Evolutionary conservation across 208 protist genomes (phyloP).

Genomic region (Crithidia expoeki): DNA sequence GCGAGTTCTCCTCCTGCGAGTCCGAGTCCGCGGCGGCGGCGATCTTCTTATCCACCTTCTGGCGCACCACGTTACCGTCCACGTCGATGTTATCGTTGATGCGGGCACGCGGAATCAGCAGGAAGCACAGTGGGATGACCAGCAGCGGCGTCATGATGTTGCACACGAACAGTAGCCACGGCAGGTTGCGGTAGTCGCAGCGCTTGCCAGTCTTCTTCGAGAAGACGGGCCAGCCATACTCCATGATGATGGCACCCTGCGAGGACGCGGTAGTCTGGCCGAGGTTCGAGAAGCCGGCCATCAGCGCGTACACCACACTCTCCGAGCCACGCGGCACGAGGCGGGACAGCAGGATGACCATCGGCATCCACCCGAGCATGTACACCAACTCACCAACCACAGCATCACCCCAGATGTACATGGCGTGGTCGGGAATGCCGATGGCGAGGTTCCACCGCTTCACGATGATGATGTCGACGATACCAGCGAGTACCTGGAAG

Average conservation of each 20-base stretch:
- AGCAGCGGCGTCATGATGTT: constrained; percentile 15
- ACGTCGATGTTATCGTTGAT: constrained; percentile 40
- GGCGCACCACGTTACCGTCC: constrained; percentile 37
- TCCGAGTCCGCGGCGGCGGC: no score
- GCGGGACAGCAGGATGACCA: constrained; percentile 62
- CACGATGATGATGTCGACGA: constrained; percentile 71
- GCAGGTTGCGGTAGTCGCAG: constrained; percentile 71
- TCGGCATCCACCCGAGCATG: constrained; percentile 79
- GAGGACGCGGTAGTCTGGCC: constrained; percentile 51
- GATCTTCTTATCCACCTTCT: constrained; percentile 20
- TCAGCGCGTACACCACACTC: constrained; percentile 77
- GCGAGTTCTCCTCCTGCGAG: no score
- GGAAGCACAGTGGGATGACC: constrained; percentile 13
- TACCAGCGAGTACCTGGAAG: constrained; percentile 38
- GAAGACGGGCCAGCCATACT: constrained; percentile 57
- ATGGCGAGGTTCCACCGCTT: constrained; percentile 62
- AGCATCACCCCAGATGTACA: constrained; percentile 70
- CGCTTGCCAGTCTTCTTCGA: constrained; percentile 30
- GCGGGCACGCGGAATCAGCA: constrained; percentile 17
- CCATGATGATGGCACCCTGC: constrained; percentile 63
- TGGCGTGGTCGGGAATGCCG: no score
- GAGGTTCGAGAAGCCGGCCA: constrained; percentile 86
- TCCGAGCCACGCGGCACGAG: no score
- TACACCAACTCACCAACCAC: constrained; percentile 56
- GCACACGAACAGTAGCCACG: constrained; percentile 16